These are phyloP conservation scores for Wickerhamiella brachini DNA, from an alignment of 805 yeast genomes.

Conservation along the genomic window DNA sequence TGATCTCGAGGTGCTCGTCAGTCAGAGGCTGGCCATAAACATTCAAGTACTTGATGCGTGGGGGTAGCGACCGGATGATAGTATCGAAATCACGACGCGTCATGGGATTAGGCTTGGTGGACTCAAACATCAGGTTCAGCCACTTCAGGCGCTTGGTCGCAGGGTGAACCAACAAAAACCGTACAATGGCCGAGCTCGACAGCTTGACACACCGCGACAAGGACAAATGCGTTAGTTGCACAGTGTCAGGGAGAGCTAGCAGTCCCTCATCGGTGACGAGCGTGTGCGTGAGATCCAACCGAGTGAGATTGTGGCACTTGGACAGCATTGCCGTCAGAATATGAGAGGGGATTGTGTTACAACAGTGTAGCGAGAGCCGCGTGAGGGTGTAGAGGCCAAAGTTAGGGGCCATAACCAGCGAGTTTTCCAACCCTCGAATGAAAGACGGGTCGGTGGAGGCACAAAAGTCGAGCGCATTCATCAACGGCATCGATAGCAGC, in stretches of 20 bases:
- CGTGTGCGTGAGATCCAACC: conserved; percentile 73
- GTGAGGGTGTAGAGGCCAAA: conserved; percentile 22
- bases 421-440: conserved; percentile 39
- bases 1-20: conserved; percentile 22
- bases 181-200: conserved; percentile 56
- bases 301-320: conserved; percentile 39
- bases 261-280: conserved; percentile 54
- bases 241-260: conserved; percentile 38
- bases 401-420: conserved; percentile 13
- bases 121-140: conserved; percentile 53
- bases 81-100: conserved; percentile 35
- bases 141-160: conserved; percentile 44
- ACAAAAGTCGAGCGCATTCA: conserved; percentile 73
- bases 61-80: conserved; percentile 30
- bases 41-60: conserved; percentile 36
- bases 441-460: conserved; percentile 65
- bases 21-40: conserved; percentile 53
- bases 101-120: conserved; percentile 47
- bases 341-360: conserved; percentile 58
- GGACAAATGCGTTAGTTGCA: conserved; percentile 61
- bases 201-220: conserved; percentile 50
- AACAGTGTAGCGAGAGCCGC: conserved; percentile 70
- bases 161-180: conserved; percentile 60
- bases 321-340: conserved; percentile 46
- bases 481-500: conserved; percentile 41